These are phyloP conservation scores for Lithospermum erythrorhizon DNA, from an alignment of 257 asterid species.

Conservation along the genomic window DNA sequence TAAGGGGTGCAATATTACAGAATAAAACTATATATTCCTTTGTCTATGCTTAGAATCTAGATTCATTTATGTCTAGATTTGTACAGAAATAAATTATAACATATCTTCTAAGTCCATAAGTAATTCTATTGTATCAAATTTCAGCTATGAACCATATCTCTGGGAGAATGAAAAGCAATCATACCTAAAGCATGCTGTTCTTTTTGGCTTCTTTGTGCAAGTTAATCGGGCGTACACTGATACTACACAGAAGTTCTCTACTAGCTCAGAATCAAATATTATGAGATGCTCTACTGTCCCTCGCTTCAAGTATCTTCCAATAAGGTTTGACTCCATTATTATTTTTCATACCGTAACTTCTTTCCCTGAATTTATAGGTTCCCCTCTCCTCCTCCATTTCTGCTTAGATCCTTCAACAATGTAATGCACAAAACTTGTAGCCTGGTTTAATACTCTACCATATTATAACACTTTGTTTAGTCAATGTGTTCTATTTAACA, in stretches of 20 bases:
- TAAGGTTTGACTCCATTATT: conserved; percentile 48
- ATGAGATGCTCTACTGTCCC: conserved; percentile 93
- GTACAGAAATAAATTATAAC: background rate
- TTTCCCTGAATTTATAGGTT: background rate
- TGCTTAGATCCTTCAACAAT: background rate
- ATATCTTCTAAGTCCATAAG: no score
- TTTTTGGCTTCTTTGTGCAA: conserved; percentile 92
- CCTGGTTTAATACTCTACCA: background rate
- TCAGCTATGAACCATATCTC: conserved; percentile 87
- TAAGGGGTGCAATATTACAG: no score
- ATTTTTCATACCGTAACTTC: background rate
- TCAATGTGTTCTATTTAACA: conserved; percentile 1
- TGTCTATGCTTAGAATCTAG: background rate
- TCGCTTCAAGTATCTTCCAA: conserved; percentile 96
- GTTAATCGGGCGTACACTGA: conserved; percentile 73
- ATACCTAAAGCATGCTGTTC: conserved; percentile 84
- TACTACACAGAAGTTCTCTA: conserved; percentile 62
- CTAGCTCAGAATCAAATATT: conserved; percentile 87
- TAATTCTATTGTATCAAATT: background rate
- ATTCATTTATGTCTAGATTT: conserved; percentile 1
- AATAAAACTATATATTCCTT: no score
- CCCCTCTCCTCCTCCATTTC: background rate
- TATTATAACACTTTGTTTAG: background rate
- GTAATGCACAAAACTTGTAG: background rate
- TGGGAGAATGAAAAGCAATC: conserved; percentile 95